Evolutionary conservation across 306 rosid species (phyloP), one percentile per base, ranked within the genome.

Genomic region (Vicia sativa): DNA sequence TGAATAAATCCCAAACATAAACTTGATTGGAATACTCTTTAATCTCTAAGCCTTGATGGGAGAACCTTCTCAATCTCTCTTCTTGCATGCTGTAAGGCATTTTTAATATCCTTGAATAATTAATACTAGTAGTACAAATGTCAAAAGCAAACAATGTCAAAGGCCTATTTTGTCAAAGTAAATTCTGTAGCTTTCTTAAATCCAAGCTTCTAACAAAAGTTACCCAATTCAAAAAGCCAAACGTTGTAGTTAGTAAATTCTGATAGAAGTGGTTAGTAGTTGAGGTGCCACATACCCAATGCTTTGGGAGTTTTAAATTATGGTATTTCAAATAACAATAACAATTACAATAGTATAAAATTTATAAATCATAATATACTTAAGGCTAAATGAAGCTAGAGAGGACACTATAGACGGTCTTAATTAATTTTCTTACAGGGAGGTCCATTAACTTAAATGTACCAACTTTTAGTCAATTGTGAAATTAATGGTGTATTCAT

Each of bases 241-340:
- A 25, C 9, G 57, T 11, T 42, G 44, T 15, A 53, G 67, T 44
- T 68, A 61, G 46, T 68, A 53, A 70, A 37, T 64, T 71, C 62
- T 56, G 41, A 46, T 57, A 23, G 68, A 23, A 26, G 73, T 28
- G 29, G 81, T 77, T 71, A 26, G 73, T 28, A 29, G 81, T 77
- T 71, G 60, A 9, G 25, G 11, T 15, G 23, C 52, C 19, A 14
- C 16, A 13, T 2, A 13, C 18, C 16, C 2, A 43, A 42, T 12
- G 5, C 16, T 43, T 45, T 14, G 3, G 19, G 19, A 45, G 8
- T 6, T 45, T 46, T 15, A 13, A 26, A 3, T 26, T 26, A 26
- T 26, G 29, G 29, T 26, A 2, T 3, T 2, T 26, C 29, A 26
- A 26, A 26, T 26, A 26, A 26, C 29, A 23, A 23, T 23, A 23